Evolutionary conservation across 352 stramenopile genomes (phyloP), one percentile per base, ranked within the genome.

Genomic region (Thraustotheca clavata): DNA sequence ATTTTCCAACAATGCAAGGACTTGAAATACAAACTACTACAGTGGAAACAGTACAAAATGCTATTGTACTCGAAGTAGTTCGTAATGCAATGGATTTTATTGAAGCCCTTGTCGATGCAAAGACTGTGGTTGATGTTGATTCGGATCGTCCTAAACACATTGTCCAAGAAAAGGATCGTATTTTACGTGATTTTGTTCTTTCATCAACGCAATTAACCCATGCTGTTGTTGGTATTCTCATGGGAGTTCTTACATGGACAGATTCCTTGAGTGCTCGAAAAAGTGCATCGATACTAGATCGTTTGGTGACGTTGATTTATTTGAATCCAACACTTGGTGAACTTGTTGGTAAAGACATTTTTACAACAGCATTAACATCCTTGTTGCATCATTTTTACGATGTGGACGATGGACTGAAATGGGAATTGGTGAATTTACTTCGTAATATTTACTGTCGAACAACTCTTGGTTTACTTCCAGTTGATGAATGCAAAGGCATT

Each of bases 351-450:
- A 73, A 73, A 5, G 80, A 88, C 16, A 46, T 91, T 18, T 91
- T 91, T 50, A 72, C 76, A 0, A 77, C 77, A 18, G 73, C 74
- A 18, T 65, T 91, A 6, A 69, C 82, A 27, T 71, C 74, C 26
- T 67, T 91, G 33, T 29, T 91, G 22, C 69, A 74, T 20, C 79
- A 91, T 39, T 80, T 78, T 26, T 74, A 86, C 52, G 80, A 87
- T 34, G 88, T 89, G 67, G 82, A 91, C 68, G 82, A 91, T 50
- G 76, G 76, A 9, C 71, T 91, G 14, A 91, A 89, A 54, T 91
- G 82, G 82, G 82, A 91, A 62, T 74, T 91, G 14, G 88, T 91
- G 62, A 91, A 91, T 59, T 69, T 91, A n/a, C 71, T 76, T 9
- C 80, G 82, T 33, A 91, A 91, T 71, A 86, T 89, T 55, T 91